Base-by-base conservation (phyloP, 179 eudicot genomes). In the Heliamphora pulchella region DNA sequence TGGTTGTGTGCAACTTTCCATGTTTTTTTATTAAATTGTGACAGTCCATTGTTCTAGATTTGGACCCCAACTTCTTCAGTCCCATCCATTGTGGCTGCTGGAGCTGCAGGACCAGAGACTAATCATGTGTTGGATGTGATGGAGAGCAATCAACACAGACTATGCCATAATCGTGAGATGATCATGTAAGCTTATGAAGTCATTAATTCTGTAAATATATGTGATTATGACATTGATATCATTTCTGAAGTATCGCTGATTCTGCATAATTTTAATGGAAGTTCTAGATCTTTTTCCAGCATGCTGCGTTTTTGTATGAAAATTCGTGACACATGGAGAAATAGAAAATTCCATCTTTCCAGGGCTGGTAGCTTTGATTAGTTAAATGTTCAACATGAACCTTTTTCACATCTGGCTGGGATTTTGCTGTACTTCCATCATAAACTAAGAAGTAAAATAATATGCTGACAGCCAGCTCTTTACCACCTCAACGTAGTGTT, bases 1-100 rank as follows among this genome's bases (percentile, higher is more conserved):
- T 63, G 46, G 71, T 78, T 57, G 43, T 14, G 5, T 7, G 22
- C 59, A 71, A 50, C 72, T 57, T 64, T 72, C 14, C 5, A 50
- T 57, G 48, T 22, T 39, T 41, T 39, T 66, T 17, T 54, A 58
- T 58, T 22, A 71, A 71, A 17, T 71, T 14, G 39, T 67, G 76
- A 76, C 11, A 10, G n/a, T 51, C 58, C 61, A 71, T 88, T 80
- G 53, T 81, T 83, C 46, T 81, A 96, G 99, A 87, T 96, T 80
- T 96, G 99, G 99, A 87, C 93, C 54, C 99, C 99, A 41, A 86
- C 73, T 86, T 91, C 94, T 86, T 84, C 89, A 18, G 86, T 71
- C 71, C 92, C 98, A 48, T 91, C 98, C 43, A 79, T 82, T 86
- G 92, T 90, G 67, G 89, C 92, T 69, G 91, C 90, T 81, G 97